These are phyloP conservation scores for Biscogniauxia sp. DNA, from an alignment of 2,329 filamentous ascomycete species.

Conservation along the genomic window DNA sequence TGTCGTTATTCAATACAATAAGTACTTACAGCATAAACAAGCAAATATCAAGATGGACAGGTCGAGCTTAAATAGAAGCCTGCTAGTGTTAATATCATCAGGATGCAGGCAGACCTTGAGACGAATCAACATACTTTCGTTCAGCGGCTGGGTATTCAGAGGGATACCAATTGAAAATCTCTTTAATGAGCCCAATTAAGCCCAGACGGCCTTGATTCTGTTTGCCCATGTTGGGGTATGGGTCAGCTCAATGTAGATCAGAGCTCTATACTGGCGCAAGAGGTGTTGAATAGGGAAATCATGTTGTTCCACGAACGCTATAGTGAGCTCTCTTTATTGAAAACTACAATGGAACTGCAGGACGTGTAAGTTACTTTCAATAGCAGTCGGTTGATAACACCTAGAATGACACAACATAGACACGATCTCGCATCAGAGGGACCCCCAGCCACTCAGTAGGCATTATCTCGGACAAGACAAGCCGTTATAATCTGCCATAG, in stretches of 20 bases:
- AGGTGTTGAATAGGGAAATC: background rate
- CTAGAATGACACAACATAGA: background rate
- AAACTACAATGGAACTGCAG: background rate
- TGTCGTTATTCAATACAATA: background rate
- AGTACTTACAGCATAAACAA: conserved; percentile 32
- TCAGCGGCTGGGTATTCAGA: conserved; percentile 31
- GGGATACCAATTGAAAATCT: conserved; percentile 37
- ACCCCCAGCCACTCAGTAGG: background rate
- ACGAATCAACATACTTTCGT: conserved; percentile 24
- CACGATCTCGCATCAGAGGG: background rate
- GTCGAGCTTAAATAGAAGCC: conserved; percentile 34
- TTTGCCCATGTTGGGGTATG: conserved; percentile 6
- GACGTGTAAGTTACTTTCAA: background rate
- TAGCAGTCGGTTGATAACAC: background rate
- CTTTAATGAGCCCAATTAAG: conserved; percentile 27
- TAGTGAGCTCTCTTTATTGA: background rate
- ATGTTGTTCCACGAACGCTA: background rate
- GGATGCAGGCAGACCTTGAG: background rate
- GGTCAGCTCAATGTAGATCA: background rate
- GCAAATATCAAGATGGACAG: conserved; percentile 32
- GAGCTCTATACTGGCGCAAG: background rate
- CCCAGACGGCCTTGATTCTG: conserved; percentile 7
- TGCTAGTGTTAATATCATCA: conserved; percentile 7
- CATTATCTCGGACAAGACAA: background rate
- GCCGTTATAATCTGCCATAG: too few relatives aligned